phyloP scores from a whole-genome alignment of 768 basidiomycete species.

The Ramaria sp. region DNA sequence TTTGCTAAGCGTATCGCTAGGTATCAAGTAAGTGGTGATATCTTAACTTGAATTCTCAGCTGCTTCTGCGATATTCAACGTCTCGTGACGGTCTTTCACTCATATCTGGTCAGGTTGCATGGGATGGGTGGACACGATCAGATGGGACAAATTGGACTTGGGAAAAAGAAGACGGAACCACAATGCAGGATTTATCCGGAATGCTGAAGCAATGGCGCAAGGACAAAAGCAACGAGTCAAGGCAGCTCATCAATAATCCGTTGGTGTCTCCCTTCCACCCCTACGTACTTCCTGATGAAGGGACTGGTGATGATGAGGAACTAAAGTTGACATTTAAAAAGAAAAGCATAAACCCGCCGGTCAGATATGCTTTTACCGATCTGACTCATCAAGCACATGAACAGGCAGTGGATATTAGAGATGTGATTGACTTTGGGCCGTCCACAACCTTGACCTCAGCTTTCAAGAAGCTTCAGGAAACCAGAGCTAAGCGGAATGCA shows the following conservation, averaged over 20 bases:
- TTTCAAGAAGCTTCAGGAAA: not conserved
- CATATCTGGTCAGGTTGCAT: slow-evolving; percentile 1
- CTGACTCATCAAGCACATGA: slow-evolving; percentile 5
- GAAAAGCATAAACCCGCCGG: not conserved
- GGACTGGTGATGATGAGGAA: not conserved
- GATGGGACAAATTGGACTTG: slow-evolving; percentile 6
- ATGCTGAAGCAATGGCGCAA: not conserved
- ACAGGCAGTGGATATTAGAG: not conserved
- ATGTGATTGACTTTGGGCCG: not conserved
- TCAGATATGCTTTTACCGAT: slow-evolving; percentile 2
- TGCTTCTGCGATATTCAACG: not conserved
- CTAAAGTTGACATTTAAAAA: not conserved
- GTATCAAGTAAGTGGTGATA: not conserved
- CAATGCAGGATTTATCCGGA: slow-evolving; percentile 2
- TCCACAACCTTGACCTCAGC: not conserved
- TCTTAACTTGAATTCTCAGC: not conserved
- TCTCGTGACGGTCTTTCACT: not conserved
- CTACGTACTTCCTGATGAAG: not conserved
- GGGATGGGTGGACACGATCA: not conserved
- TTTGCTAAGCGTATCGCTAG: not conserved
- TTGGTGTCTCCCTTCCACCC: not conserved
- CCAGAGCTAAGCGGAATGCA: not conserved
- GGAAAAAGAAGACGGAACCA: slow-evolving; percentile 2
- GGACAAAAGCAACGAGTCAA: not conserved
- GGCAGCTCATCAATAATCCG: not conserved